phyloP scores from a whole-genome alignment of 2,329 filamentous ascomycete species.

The Trichoderma sp. region DNA sequence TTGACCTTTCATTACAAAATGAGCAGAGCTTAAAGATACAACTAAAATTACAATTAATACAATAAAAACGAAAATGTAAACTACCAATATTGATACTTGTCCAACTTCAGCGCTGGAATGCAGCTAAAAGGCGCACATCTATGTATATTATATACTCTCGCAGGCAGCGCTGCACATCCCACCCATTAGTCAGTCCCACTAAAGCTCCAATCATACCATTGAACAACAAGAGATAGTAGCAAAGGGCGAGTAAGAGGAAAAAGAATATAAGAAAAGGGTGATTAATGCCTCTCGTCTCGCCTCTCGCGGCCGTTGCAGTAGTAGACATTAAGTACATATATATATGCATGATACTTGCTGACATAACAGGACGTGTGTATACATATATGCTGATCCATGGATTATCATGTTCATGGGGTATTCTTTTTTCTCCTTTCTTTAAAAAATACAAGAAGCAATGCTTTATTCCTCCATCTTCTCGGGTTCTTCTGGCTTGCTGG shows the following conservation, averaged over 20 bases:
- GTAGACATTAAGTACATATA: constrained; percentile 47
- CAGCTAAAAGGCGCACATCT: neutral
- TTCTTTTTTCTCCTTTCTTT: constrained; percentile 32
- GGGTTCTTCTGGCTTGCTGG: constrained; percentile 27
- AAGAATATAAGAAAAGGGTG: neutral
- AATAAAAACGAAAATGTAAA: neutral
- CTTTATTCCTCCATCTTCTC: constrained; percentile 27
- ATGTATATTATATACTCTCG: neutral
- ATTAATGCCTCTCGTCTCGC: neutral
- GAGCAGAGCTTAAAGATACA: neutral
- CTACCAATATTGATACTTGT: neutral
- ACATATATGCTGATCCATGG: constrained; percentile 32
- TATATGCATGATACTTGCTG: constrained; percentile 33
- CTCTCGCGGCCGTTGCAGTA: constrained; percentile 33
- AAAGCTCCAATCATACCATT: neutral
- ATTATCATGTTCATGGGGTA: constrained; percentile 15
- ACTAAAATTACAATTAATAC: neutral
- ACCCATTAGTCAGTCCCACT: neutral
- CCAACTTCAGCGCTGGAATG: neutral
- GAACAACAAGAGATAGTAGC: neutral
- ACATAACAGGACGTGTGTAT: constrained; percentile 27
- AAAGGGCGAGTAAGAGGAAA: neutral
- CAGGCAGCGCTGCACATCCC: neutral
- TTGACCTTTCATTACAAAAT: neutral
- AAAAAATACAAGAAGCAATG: constrained; percentile 26